Evolutionary conservation across 257 asterid genomes (phyloP), one percentile per base, ranked within the genome.

Genomic region (Agastache rugosa): DNA sequence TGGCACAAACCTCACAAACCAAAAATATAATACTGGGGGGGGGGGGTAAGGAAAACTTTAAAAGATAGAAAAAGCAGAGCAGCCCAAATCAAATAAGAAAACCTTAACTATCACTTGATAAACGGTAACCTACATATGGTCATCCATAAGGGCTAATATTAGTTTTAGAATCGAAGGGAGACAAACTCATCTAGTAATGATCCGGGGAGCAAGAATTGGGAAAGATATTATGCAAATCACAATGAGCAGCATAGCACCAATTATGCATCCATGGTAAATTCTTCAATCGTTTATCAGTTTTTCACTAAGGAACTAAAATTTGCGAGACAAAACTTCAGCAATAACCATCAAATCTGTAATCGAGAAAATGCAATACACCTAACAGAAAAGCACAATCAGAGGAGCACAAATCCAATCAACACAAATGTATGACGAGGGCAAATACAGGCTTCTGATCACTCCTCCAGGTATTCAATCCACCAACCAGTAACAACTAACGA

Each of bases 401-500:
- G 37, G 37, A 31, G 37, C 37, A 31, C 37, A 31, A 29, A 29
- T 29, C 34, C 34, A 29, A 29, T 2, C 2, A 29, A 29, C 34
- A 29, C 34, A 29, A 29, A 29, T 29, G 34, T 29, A 29, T 29
- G 34, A 29, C 34, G 34, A 29, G 3, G 34, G 3, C 4, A 29
- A 31, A 31, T 31, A 31, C 37, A 31, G 6, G 37, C 37, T 31
- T 31, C 37, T 31, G 37, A 31, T 5, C 37, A 31, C 37, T 31
- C 6, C 37, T 31, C 37, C 42, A 37, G 11, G 8, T 6, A 37
- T 37, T 37, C 42, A 37, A 8, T 45, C 51, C 63, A 5, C 22
- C 75, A 55, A 74, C 19, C 67, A 44, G 69, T 60, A 51, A 25
- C 66, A 34, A 74, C 64, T 20, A 63, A 34, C 51, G 3, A n/a